Evolutionary conservation across 805 yeast species (phyloP).

Genomic region (Peterozyma xylosa): DNA sequence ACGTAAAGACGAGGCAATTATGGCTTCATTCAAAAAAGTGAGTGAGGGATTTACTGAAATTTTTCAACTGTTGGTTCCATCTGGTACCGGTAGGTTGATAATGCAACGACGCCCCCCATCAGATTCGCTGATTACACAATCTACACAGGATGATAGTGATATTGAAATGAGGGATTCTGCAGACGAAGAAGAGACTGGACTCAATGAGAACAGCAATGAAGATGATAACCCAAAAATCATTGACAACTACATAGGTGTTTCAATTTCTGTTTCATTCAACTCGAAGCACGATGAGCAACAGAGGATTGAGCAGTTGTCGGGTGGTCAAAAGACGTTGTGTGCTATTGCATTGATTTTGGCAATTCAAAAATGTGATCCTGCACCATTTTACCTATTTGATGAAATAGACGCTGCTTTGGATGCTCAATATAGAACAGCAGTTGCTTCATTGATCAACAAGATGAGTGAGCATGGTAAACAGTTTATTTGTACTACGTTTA

Average conservation of each 20-base stretch:
- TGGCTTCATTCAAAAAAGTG: slow-evolving; percentile 69
- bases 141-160: slow-evolving; percentile 11
- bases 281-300: slow-evolving; percentile 80
- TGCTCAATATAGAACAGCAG: slow-evolving; percentile 82
- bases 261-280: slow-evolving; percentile 85
- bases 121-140: background rate
- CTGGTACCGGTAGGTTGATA: slow-evolving; percentile 67
- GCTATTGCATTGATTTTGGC: slow-evolving; percentile 92
- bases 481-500: slow-evolving; percentile 92
- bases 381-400: slow-evolving; percentile 93
- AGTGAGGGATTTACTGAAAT: slow-evolving; percentile 65
- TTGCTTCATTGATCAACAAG: slow-evolving; percentile 65
- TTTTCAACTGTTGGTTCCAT: slow-evolving; percentile 77
- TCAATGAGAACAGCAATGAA: slow-evolving; percentile 9
- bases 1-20: slow-evolving; percentile 79
- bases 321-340: slow-evolving; percentile 96
- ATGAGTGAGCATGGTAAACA: slow-evolving; percentile 63
- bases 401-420: slow-evolving; percentile 96
- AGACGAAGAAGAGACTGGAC: slow-evolving; percentile 13
- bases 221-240: slow-evolving; percentile 16
- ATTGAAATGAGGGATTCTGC: slow-evolving; percentile 15
- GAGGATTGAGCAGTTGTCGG: slow-evolving; percentile 84
- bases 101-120: background rate
- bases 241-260: slow-evolving; percentile 70
- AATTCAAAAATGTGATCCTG: slow-evolving; percentile 92